Base-by-base conservation (phyloP, 331 rosid species). In the Telfairia occidentalis region DNA sequence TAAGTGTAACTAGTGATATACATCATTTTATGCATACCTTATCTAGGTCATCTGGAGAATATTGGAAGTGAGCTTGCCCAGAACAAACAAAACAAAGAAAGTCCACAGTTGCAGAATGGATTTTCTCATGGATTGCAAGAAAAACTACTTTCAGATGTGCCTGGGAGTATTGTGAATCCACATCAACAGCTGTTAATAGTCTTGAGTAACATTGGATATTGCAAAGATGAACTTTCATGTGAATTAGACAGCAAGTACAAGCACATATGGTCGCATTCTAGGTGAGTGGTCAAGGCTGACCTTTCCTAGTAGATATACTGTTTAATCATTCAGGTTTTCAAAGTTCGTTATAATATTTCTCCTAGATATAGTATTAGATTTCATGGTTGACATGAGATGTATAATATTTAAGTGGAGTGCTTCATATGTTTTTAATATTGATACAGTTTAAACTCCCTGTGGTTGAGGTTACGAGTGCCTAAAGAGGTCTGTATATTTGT, bases 151-250 rank as follows among this genome's bases (percentile, higher is more conserved):
- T 80, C 87, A 75, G 84, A 87, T 80, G 69, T 86, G 72, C 87
- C 76, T 50, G 98, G 89, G 74, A 87, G 86, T 37, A 82, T 85
- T 58, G 54, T 79, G 40, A 85, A 88, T 86, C 96, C 99, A 50
- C 99, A 92, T 80, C 92, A 85, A 74, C 81, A 77, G 81, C 84
- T 95, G 79, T 84, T 95, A 78, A 79, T 90, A 71, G 93, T 92
- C 76, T 86, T 95, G 76, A 95, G 99, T 86, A 95, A 95, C 81
- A 85, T 95, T 6, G 97, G 99, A 81, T 90, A 86, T 82, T 95
- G 99, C 90, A 95, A 90, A 81, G 97, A 95, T 48, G 97, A 92
- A 57, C 99, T 95, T 81, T 88, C 96, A 53, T 74, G 82, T 73
- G 93, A 94, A 86, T 66, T 94, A 78, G 89, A 92, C 86, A 83